Base-by-base conservation (phyloP, 371 early-diverging fungal genomes). In the Mucor circinelloides region DNA sequence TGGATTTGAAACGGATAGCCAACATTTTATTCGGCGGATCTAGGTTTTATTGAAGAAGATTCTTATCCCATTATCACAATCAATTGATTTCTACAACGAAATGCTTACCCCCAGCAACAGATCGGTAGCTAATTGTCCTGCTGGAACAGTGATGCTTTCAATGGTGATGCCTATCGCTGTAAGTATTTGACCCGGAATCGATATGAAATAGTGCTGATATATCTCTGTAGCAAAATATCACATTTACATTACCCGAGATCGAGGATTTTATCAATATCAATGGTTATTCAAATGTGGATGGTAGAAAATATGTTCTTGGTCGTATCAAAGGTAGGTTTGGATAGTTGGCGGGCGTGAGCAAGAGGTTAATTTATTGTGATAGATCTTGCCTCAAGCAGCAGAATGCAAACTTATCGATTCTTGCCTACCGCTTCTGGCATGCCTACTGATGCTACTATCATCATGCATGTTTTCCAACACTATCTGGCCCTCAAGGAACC, bases 31-130 rank as follows among this genome's bases (percentile, higher is more conserved):
- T 21, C 84, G 23, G 89, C 85, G 62, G 78, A 90, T 44, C 82
- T 93, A 58, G 85, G 89, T 52, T 86, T 87, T 10, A 83, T 93
- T 25, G 89, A 94, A 66, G 71, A 93, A 68, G 89, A 94, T 73
- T 48, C 91, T 70, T 73, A 91, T 13, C 84, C 91, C 31, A 88
- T 93, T 80, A 68, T 78, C 19, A 90, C 93, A 67, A 74, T 85
- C 44, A 57, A 76, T 15, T 71, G 90, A 73, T 2, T 25, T 36
- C 1, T 59, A 60, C 38, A 42, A 64, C 21, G 31, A 19, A 13
- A 21, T 80, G 83, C 28, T 71, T 84, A 30, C 76, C 1, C 52
- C 50, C 12, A 19, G 15, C 3, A 44, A 61, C 19, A 28, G 52
- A 36, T 27, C 40, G 2, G 15, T 67, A 0, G 67, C 60, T 6